phyloP scores from a whole-genome alignment of 1,284 basidiomycete species.

The Tetrapyrgos nigripes region DNA sequence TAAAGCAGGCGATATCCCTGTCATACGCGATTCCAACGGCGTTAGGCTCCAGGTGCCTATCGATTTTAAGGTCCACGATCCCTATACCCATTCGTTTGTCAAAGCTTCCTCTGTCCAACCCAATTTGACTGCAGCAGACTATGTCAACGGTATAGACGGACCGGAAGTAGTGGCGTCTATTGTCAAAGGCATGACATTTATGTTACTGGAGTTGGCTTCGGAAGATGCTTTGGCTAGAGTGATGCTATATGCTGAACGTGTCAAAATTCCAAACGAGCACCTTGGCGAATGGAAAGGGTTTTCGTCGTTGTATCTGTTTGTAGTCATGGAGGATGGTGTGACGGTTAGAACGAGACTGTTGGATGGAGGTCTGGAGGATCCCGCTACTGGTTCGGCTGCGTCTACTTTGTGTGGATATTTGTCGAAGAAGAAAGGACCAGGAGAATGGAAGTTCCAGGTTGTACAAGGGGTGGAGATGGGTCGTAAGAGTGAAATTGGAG shows the following conservation, averaged over 20 bases:
- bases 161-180: constrained; percentile 46
- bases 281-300: constrained; percentile 44
- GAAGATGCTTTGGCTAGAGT: constrained; percentile 42
- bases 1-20: constrained; percentile 48
- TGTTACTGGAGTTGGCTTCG: constrained; percentile 44
- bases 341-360: constrained; percentile 47
- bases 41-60: constrained; percentile 44
- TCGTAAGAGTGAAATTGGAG: constrained; percentile 46
- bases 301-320: constrained; percentile 18
- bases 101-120: constrained; percentile 26
- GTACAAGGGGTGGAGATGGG: constrained; percentile 54
- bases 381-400: constrained; percentile 53
- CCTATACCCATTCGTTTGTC: constrained; percentile 17
- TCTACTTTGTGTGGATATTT: constrained; percentile 48
- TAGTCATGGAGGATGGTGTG: constrained; percentile 26
- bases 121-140: constrained; percentile 36
- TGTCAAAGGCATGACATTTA: constrained; percentile 52
- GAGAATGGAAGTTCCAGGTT: constrained; percentile 41
- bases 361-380: constrained; percentile 44
- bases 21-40: constrained; percentile 27
- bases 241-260: constrained; percentile 28
- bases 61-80: constrained; percentile 45
- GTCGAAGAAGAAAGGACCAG: constrained; percentile 38
- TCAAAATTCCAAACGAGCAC: constrained; percentile 26
- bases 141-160: constrained; percentile 37